A percentile compares a stretch with the other conserved stretches of the same genome.
These are phyloP conservation scores for Acanthamoeba triangularis DNA, from an alignment of 208 protist genomes.

Conservation along the genomic window DNA sequence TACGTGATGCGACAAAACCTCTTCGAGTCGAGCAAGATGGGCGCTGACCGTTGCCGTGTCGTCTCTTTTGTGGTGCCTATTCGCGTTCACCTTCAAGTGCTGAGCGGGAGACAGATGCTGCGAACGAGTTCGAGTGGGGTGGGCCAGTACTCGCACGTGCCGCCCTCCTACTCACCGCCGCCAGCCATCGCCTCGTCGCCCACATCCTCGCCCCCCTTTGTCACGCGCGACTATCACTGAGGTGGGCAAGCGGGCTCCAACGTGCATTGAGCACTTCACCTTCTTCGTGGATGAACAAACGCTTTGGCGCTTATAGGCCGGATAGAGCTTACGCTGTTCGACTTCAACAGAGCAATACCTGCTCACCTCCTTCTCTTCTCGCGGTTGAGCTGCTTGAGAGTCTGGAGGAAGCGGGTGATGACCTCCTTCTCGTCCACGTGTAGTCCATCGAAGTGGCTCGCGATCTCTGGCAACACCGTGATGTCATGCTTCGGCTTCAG, in stretches of 20 bases:
- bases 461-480: not conserved
- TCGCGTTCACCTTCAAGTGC: not conserved
- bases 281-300: too few relatives aligned
- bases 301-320: too few relatives aligned
- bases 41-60: too few relatives aligned
- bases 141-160: not conserved
- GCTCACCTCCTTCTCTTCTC: slow-evolving; percentile 11
- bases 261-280: not conserved
- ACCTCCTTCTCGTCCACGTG: slow-evolving; percentile 38
- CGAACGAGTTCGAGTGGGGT: not conserved
- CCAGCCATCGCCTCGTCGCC: not conserved
- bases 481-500: not conserved
- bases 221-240: not conserved
- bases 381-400: not conserved
- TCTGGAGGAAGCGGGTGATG: slow-evolving; percentile 5
- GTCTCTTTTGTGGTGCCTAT: too few relatives aligned
- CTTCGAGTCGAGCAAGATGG: too few relatives aligned
- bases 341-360: not conserved
- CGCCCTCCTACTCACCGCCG: not conserved
- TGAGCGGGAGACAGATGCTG: not conserved
- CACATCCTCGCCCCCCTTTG: not conserved
- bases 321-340: too few relatives aligned
- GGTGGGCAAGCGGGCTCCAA: too few relatives aligned
- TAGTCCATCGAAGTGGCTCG: not conserved
- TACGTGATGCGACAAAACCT: not conserved